A percentile compares a stretch with the other conserved stretches of the same genome.
Evolutionary conservation across 1,284 basidiomycete species (phyloP).

Genomic region (Cryptococcus jaspeensis): DNA sequence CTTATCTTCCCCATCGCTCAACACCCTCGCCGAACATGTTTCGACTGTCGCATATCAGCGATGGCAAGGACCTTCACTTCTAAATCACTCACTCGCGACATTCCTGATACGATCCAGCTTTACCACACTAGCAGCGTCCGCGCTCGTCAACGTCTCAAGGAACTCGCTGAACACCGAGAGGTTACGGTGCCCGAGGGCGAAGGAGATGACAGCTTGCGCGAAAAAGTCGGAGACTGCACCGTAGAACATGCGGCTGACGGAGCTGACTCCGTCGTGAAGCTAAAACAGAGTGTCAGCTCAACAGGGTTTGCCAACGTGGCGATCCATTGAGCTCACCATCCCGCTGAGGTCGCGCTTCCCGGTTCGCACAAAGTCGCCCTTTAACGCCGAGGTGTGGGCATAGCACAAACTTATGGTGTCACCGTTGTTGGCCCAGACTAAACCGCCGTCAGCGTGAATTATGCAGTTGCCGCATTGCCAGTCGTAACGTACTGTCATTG

Average conservation of each 20-base stretch:
- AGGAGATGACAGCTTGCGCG: slow-evolving; percentile 90
- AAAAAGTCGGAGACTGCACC: slow-evolving; percentile 86
- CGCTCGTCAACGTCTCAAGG: slow-evolving; percentile 75
- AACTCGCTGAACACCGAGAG: slow-evolving; percentile 87
- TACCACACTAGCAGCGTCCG: slow-evolving; percentile 84
- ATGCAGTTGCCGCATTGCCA: neutral
- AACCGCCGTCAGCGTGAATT: slow-evolving; percentile 12
- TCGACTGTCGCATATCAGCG: slow-evolving; percentile 57
- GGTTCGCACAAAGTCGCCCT: slow-evolving; percentile 96
- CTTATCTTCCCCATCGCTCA: slow-evolving; percentile 75
- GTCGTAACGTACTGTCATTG: slow-evolving; percentile 66
- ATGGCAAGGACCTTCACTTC: no score
- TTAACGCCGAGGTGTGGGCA: slow-evolving; percentile 60
- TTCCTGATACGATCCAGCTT: slow-evolving; percentile 81
- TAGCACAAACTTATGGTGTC: slow-evolving; percentile 57
- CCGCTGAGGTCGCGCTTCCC: slow-evolving; percentile 90
- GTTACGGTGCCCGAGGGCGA: slow-evolving; percentile 78
- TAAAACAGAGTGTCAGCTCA: slow-evolving; percentile 13
- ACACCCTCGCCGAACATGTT: slow-evolving; percentile 73
- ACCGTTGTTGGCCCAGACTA: slow-evolving; percentile 74
- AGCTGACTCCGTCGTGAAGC: slow-evolving; percentile 82
- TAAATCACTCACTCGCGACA: slow-evolving; percentile 69
- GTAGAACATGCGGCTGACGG: slow-evolving; percentile 67
- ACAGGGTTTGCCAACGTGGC: neutral
- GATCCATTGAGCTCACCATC: slow-evolving; percentile 64